Evolutionary conservation across 2,329 filamentous ascomycete genomes (phyloP).

Genomic region (Botrytis fabae): DNA sequence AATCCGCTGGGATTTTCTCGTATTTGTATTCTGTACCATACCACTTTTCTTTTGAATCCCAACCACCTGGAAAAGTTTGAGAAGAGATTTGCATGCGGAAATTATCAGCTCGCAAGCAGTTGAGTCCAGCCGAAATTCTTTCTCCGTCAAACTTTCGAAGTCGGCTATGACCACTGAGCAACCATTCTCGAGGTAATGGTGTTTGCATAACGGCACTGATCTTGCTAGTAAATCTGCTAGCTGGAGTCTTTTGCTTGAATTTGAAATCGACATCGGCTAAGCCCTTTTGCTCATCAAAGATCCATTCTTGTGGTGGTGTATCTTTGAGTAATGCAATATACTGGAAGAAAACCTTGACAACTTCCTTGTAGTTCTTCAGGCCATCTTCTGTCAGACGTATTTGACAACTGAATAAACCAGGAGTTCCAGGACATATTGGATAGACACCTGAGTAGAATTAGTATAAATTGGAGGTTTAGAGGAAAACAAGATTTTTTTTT

Average conservation of each 20-base stretch:
- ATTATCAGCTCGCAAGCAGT: constrained; percentile 80
- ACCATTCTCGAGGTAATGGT: constrained; percentile 79
- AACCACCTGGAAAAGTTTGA: constrained; percentile 78
- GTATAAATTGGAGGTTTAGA: neutral
- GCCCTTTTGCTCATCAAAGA: constrained; percentile 87
- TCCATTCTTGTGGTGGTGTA: constrained; percentile 82
- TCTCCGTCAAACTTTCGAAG: constrained; percentile 78
- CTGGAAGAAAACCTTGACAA: constrained; percentile 68
- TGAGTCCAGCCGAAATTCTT: constrained; percentile 72
- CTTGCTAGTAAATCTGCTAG: constrained; percentile 83
- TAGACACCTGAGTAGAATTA: constrained; percentile 49
- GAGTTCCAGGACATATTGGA: constrained; percentile 62
- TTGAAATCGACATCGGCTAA: constrained; percentile 93
- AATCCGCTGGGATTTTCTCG: constrained; percentile 74
- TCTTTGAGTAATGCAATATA: constrained; percentile 87
- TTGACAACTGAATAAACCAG: constrained; percentile 65
- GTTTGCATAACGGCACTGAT: constrained; percentile 90
- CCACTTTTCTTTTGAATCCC: constrained; percentile 92
- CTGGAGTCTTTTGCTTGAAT: constrained; percentile 89
- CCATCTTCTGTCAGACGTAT: constrained; percentile 67
- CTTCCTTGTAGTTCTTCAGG: constrained; percentile 57
- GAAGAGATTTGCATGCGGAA: constrained; percentile 83
- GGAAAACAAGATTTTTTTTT: neutral
- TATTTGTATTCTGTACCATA: constrained; percentile 93
- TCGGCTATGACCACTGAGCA: constrained; percentile 74